These are phyloP conservation scores for Neurospora crassa DNA, from an alignment of 2,329 filamentous ascomycete genomes.

Conservation along the genomic window DNA sequence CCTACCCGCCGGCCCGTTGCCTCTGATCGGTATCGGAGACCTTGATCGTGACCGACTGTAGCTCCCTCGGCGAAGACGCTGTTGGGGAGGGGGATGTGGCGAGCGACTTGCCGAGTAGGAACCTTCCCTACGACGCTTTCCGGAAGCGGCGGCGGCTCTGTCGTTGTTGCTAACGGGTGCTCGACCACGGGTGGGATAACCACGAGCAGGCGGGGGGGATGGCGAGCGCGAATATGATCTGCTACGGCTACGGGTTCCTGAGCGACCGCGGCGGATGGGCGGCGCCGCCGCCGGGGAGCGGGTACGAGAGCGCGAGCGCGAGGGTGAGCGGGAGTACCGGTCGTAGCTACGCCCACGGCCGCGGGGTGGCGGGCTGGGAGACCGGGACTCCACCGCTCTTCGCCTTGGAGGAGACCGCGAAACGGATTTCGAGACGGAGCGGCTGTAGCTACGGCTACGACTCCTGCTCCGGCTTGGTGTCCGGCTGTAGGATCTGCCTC, in stretches of 20 bases:
- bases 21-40: not conserved
- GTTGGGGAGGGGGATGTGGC: slow-evolving; percentile 3
- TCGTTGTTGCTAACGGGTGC: not conserved
- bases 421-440: slow-evolving; percentile 9
- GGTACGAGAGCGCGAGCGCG: slow-evolving; percentile 7
- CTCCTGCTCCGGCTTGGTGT: slow-evolving; percentile 10
- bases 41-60: slow-evolving; percentile 5
- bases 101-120: slow-evolving; percentile 14
- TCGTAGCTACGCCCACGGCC: slow-evolving; percentile 2
- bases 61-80: not conserved
- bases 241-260: slow-evolving; percentile 9
- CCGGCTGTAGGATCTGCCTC: slow-evolving; percentile 16
- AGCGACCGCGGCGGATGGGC: slow-evolving; percentile 8
- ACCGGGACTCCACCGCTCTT: slow-evolving; percentile 7
- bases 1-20: not conserved
- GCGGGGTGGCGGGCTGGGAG: slow-evolving; percentile 6
- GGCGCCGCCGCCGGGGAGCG: slow-evolving; percentile 9
- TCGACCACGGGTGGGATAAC: not conserved
- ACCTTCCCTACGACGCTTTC: slow-evolving; percentile 9
- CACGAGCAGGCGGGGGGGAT: slow-evolving; percentile 3
- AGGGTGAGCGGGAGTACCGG: slow-evolving; percentile 14
- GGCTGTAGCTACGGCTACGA: slow-evolving; percentile 14
- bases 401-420: slow-evolving; percentile 9
- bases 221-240: slow-evolving; percentile 12
- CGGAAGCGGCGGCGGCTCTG: not conserved